Evolutionary conservation across 495 filamentous ascomycete genomes (phyloP).

Genomic region (Chaetomidium leptoderma): DNA sequence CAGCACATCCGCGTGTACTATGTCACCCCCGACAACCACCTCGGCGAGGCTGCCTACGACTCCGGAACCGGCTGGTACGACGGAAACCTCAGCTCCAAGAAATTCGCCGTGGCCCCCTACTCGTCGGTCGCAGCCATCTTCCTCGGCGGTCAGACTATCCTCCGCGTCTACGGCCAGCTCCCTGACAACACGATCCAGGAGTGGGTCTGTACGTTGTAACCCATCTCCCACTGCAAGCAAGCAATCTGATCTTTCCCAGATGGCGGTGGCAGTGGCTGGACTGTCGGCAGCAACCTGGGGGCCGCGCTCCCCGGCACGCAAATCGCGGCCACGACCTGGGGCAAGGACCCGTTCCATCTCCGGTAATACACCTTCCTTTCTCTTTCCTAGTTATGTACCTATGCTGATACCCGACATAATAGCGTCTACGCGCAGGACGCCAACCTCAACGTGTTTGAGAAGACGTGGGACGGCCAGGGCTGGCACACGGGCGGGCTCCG

Average conservation of each 20-base stretch:
- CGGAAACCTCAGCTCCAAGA: conserved; percentile 1
- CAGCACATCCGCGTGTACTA: conserved; percentile 8
- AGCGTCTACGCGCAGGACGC: conserved; percentile 5
- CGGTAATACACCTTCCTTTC: background rate
- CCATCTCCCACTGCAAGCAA: background rate
- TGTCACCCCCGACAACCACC: background rate
- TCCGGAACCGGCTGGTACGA: conserved; percentile 2
- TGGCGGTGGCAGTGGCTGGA: conserved; percentile 3
- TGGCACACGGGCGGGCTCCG: conserved; percentile 3
- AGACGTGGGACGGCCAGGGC: conserved; percentile 4
- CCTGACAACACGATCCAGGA: conserved; percentile 11
- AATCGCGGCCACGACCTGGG: conserved; percentile 9
- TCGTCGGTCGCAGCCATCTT: conserved; percentile 8
- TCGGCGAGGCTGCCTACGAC: conserved; percentile 5
- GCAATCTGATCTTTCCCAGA: background rate
- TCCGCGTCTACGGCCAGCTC: conserved; percentile 1
- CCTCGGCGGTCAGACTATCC: background rate
- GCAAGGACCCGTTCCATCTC: conserved; percentile 1
- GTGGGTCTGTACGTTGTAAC: conserved; percentile 4
- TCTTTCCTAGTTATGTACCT: background rate
- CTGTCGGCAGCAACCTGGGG: background rate
- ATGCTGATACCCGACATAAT: background rate
- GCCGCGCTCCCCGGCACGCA: conserved; percentile 6
- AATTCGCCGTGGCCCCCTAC: conserved; percentile 7
- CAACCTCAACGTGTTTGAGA: conserved; percentile 1